Base-by-base conservation (phyloP, 2,329 filamentous ascomycete genomes). In the Decorospora gaudefroyi region DNA sequence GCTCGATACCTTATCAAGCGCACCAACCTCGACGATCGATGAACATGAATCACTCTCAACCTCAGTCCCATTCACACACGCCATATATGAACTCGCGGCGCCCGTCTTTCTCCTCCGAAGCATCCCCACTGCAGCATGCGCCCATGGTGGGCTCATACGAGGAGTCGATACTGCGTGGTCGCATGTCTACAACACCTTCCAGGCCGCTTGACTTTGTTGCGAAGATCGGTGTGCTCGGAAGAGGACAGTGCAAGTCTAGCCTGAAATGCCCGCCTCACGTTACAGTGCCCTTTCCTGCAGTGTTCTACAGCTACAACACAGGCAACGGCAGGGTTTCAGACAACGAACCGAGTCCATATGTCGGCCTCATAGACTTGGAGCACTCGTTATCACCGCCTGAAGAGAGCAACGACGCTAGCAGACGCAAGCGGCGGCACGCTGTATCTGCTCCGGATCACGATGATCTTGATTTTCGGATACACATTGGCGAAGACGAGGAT, bases 141-240 rank as follows among this genome's bases (percentile, higher is more conserved):
- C 91, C 91, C 3, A 95, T 99, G 87, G 92, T 97, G 2, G 93
- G 93, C 2, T 96, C 92, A 1, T 99, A 96, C 59, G 93, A 99
- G 71, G 93, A 99, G 72, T 96, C 90, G 18, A 96, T 99, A 48
- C 76, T 99, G 2, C 84, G 90, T 32, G 93, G 93, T 26, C 84
- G 93, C 51, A 99, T 99, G 93, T 97, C 93, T 18, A 96, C 91
- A 1, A 93, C 86, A 2, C 92, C 93, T 0, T 97, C 92, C 1
- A 91, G 88, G 55, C 92, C 93, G 4, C 76, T 99, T 4, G 86
- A 96, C 55, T 99, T 99, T 63, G 80, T 95, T 4, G 93, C 93
- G 18, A 90, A 97, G 65, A 96, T 99, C 44, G 93, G 93, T 15
- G 93, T 97, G 0, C 76, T 97, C 11, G 93, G 91, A 7, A 85